Conservation (phyloP, 2,329 filamentous ascomycete species). For the Aspergillus uvarum region DNA sequence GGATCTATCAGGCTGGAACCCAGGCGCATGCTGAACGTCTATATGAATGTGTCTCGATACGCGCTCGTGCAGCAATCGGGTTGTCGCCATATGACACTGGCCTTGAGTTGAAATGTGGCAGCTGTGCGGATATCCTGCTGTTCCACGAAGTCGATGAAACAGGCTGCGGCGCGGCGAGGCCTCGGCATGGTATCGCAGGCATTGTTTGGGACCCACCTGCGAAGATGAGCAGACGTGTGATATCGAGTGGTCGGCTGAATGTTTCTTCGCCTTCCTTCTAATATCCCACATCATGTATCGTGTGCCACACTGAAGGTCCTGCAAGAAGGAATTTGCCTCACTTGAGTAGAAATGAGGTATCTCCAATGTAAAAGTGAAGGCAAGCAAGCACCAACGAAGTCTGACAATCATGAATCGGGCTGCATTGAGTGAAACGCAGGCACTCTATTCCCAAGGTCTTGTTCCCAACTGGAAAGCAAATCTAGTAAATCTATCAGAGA, state of each 20-base stretch:
- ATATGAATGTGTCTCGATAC: constrained; percentile 54
- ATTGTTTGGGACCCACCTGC: constrained; percentile 41
- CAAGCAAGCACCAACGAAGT: not conserved
- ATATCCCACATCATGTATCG: constrained; percentile 1
- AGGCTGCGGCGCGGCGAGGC: constrained; percentile 27
- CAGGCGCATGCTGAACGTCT: constrained; percentile 58
- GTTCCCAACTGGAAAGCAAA: not conserved
- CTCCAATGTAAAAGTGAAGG: not conserved
- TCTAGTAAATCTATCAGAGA: not conserved
- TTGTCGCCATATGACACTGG: constrained; percentile 11
- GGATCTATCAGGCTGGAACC: constrained; percentile 67
- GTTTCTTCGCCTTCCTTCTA: constrained; percentile 2
- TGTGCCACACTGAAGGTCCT: constrained; percentile 5
- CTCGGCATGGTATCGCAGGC: constrained; percentile 34
- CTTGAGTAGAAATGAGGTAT: not conserved
- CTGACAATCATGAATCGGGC: not conserved
- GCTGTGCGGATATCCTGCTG: constrained; percentile 24
- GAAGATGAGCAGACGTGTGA: constrained; percentile 26
- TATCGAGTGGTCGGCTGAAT: constrained; percentile 24
- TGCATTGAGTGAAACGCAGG: not conserved
- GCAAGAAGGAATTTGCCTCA: not conserved
- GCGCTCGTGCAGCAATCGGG: constrained; percentile 41
- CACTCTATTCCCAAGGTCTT: not conserved
- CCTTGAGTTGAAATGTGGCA: constrained; percentile 14
- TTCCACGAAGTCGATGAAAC: constrained; percentile 33